These are phyloP conservation scores for Trichoderma citrinoviride DNA, from an alignment of 2,329 filamentous ascomycete species.

Conservation along the genomic window DNA sequence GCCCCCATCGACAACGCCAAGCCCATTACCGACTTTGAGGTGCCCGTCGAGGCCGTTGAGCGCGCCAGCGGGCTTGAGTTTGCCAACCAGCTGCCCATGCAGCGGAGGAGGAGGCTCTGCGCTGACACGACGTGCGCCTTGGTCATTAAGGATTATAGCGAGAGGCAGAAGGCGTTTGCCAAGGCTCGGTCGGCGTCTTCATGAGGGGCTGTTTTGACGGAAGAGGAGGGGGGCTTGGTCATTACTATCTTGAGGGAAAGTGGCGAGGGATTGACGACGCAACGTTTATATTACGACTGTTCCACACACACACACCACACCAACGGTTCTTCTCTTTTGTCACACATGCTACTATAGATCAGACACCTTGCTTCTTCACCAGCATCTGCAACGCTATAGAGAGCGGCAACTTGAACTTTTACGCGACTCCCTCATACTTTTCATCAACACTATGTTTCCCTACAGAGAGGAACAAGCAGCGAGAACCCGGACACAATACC, in stretches of 20 bases:
- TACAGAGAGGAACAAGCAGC: not conserved
- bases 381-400: not conserved
- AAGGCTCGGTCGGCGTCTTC: constrained; percentile 32
- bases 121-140: constrained; percentile 81
- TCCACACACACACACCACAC: not conserved
- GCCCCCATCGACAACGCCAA: constrained; percentile 83
- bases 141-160: constrained; percentile 74
- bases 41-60: constrained; percentile 89
- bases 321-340: not conserved
- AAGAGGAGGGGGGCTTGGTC: no score
- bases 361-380: not conserved
- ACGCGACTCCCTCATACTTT: not conserved
- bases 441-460: not conserved
- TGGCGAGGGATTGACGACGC: not conserved
- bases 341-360: not conserved
- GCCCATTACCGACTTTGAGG: constrained; percentile 87
- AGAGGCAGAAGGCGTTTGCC: constrained; percentile 58
- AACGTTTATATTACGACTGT: not conserved
- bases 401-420: not conserved
- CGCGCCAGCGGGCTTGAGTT: constrained; percentile 91
- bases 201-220: not conserved
- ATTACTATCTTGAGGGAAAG: not conserved
- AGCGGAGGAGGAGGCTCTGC: constrained; percentile 76
- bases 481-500: not conserved
- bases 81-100: constrained; percentile 70